phyloP scores from a whole-genome alignment of 1,284 basidiomycete genomes.

The Rhodotorula mucilaginosa region DNA sequence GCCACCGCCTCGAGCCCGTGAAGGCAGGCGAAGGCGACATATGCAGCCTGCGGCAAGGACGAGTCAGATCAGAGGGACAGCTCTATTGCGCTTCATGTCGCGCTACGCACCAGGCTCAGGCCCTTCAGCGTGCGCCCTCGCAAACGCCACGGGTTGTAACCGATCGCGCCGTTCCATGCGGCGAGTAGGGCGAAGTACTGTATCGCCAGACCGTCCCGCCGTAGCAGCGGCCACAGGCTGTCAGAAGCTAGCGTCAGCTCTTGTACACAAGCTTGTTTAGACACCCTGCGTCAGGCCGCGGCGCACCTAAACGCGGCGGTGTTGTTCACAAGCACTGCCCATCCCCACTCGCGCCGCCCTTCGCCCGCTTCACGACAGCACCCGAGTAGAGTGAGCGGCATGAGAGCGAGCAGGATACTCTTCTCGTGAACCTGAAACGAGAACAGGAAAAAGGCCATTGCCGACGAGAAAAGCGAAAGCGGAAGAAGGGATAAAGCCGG shows the following conservation, averaged over 20 bases:
- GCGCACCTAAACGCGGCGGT: slow-evolving; percentile 81
- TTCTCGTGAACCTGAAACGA: slow-evolving; percentile 97
- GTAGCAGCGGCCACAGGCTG: slow-evolving; percentile 87
- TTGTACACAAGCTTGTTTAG: too few species aligned
- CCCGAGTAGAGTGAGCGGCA: slow-evolving; percentile 77
- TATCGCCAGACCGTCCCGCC: slow-evolving; percentile 70
- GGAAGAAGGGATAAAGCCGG: slow-evolving; percentile 43
- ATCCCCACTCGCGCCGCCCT: slow-evolving; percentile 65
- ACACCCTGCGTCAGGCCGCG: too few species aligned
- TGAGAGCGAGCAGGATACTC: slow-evolving; percentile 78
- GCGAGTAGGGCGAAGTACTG: slow-evolving; percentile 67
- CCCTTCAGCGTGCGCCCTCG: slow-evolving; percentile 48
- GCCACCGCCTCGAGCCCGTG: slow-evolving; percentile 66
- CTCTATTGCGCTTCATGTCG: slow-evolving; percentile 41
- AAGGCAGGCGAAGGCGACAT: slow-evolving; percentile 58
- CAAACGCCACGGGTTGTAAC: slow-evolving; percentile 54
- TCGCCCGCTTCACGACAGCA: slow-evolving; percentile 56
- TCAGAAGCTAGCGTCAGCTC: neutral
- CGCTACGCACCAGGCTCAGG: slow-evolving; percentile 58
- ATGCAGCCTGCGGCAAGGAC: slow-evolving; percentile 57
- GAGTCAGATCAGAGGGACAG: neutral
- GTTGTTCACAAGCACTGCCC: slow-evolving; percentile 77
- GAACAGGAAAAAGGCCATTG: slow-evolving; percentile 85
- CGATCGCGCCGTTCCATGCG: slow-evolving; percentile 79
- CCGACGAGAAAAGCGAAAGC: slow-evolving; percentile 42